Evolutionary conservation across 305 asterid species (phyloP).

Genomic region (Fraxinus greggii): DNA sequence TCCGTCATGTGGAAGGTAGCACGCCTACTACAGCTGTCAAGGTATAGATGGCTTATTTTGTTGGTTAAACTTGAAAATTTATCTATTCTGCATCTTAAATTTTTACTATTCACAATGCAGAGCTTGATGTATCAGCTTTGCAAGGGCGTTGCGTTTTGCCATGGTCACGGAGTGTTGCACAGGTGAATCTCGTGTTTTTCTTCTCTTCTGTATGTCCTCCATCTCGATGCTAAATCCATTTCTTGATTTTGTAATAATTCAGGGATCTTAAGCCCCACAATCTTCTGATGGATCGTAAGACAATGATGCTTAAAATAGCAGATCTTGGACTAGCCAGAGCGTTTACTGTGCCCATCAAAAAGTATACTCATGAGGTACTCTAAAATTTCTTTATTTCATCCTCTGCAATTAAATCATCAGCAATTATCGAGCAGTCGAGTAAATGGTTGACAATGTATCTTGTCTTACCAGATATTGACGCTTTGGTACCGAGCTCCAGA

Average conservation of each 20-base stretch:
- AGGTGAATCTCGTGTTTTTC: constrained; percentile 39
- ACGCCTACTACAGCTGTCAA: constrained; percentile 54
- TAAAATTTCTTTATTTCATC: neutral
- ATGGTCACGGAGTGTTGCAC: constrained; percentile 89
- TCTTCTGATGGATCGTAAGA: constrained; percentile 89
- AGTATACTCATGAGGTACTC: constrained; percentile 88
- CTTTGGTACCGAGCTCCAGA: constrained; percentile 99
- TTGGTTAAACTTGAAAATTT: neutral
- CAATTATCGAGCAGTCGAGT: neutral
- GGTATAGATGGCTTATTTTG: constrained; percentile 34
- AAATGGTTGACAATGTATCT: neutral
- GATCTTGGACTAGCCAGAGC: constrained; percentile 95
- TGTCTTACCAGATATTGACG: constrained; percentile 70
- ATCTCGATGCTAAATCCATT: neutral
- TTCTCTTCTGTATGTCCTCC: neutral
- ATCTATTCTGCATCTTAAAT: neutral
- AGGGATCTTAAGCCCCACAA: constrained; percentile 99
- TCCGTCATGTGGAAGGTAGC: constrained; percentile 51
- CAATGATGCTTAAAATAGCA: constrained; percentile 85
- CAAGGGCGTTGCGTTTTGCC: constrained; percentile 95
- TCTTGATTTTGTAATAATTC: constrained; percentile 1
- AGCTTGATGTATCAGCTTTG: constrained; percentile 96
- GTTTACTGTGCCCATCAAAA: constrained; percentile 86
- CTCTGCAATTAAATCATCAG: neutral
- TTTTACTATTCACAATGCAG: constrained; percentile 35